Conservation (phyloP, 2,329 filamentous ascomycete species). For the Ampelomyces quisqualis region DNA sequence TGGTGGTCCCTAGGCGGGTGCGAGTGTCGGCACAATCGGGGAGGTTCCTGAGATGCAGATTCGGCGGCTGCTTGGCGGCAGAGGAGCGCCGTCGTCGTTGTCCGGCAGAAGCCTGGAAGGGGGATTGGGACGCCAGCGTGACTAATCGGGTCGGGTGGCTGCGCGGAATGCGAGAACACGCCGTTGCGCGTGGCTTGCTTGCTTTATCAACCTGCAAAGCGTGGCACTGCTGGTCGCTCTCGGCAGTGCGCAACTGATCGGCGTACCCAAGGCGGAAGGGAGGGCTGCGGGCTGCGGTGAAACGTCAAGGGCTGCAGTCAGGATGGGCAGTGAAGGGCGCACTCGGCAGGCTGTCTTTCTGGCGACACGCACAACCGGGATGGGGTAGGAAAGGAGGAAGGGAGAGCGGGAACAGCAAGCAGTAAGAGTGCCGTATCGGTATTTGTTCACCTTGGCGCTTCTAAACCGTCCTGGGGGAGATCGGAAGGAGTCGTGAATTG, state of each 20-base stretch:
- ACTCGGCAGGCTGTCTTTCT: conserved; percentile 4
- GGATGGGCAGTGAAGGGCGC: conserved; percentile 10
- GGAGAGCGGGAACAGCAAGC: too few relatives aligned
- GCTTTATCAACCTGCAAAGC: conserved; percentile 9
- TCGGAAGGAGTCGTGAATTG: conserved; percentile 16
- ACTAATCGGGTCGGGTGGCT: conserved; percentile 27
- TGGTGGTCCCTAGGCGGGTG: conserved; percentile 36
- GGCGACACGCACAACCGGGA: conserved; percentile 12
- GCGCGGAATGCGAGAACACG: conserved; percentile 24
- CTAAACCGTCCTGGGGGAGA: conserved; percentile 16
- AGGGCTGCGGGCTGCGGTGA: conserved; percentile 21
- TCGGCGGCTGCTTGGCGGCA: conserved; percentile 39
- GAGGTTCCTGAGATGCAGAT: conserved; percentile 30
- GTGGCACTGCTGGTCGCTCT: conserved; percentile 20
- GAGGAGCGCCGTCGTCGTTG: conserved; percentile 46
- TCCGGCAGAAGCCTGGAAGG: conserved; percentile 41
- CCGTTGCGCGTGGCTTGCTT: conserved; percentile 27
- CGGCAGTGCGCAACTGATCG: conserved; percentile 19
- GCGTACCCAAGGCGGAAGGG: conserved; percentile 23
- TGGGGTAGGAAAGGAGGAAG: conserved; percentile 27
- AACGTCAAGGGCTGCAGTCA: conserved; percentile 19
- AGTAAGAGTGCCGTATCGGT: conserved; percentile 23
- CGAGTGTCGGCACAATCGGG: conserved; percentile 27
- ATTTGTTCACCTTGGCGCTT: conserved; percentile 22
- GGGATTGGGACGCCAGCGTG: conserved; percentile 44